Evolutionary conservation across 2,329 filamentous ascomycete species (phyloP).

Genomic region (Metarhizium guizhouense): DNA sequence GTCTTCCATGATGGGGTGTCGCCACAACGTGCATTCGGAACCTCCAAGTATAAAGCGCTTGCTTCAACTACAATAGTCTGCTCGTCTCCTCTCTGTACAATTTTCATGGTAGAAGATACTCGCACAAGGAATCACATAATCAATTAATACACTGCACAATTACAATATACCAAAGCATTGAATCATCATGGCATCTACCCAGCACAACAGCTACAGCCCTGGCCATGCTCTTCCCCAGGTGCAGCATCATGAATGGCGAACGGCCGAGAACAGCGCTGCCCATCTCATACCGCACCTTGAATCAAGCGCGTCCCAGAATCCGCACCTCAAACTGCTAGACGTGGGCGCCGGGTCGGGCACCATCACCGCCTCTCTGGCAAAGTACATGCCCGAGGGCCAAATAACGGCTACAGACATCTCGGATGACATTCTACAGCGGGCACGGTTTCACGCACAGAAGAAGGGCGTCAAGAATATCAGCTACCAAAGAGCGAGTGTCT

Average conservation of each 20-base stretch:
- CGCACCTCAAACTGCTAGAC: constrained; percentile 32
- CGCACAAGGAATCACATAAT: too few species aligned
- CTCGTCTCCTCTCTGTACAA: too few species aligned
- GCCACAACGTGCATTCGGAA: too few species aligned
- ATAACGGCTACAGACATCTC: constrained; percentile 24
- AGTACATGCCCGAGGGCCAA: constrained; percentile 28
- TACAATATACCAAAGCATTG: too few species aligned
- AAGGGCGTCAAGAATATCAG: constrained; percentile 16
- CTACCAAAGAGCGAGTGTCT: constrained; percentile 19
- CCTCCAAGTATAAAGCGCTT: too few species aligned
- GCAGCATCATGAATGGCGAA: constrained; percentile 28
- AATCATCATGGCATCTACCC: constrained; percentile 11
- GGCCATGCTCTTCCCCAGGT: constrained; percentile 16
- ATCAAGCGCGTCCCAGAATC: constrained; percentile 14
- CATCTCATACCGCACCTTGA: constrained; percentile 31
- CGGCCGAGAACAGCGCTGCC: constrained; percentile 32
- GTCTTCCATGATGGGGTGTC: too few species aligned
- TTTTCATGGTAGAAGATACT: too few species aligned
- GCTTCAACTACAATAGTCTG: too few species aligned
- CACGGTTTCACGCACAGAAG: constrained; percentile 13
- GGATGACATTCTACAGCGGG: constrained; percentile 20
- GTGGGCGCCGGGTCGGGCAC: constrained; percentile 41
- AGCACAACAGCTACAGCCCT: constrained; percentile 18
- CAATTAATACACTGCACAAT: too few species aligned
- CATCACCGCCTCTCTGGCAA: constrained; percentile 34